These are phyloP conservation scores for Eremochloa ophiuroides DNA, from an alignment of 176 grass and related monocot species.

Conservation along the genomic window DNA sequence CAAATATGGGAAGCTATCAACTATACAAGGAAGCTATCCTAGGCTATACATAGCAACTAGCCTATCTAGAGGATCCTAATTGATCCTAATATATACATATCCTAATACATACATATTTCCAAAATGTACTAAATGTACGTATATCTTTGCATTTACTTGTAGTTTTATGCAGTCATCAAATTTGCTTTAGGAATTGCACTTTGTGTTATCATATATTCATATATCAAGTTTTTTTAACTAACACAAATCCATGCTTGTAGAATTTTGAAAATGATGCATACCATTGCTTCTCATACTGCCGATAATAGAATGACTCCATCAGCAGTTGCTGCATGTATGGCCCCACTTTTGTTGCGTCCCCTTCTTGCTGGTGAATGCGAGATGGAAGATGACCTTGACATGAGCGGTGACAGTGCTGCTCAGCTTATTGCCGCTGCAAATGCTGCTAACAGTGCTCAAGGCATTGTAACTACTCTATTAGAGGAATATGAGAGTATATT, in stretches of 20 bases:
- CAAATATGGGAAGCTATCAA: no score
- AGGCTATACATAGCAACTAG: no score
- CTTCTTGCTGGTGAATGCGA: constrained; percentile 99
- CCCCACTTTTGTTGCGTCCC: constrained; percentile 85
- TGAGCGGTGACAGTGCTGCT: constrained; percentile 74
- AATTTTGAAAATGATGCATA: constrained; percentile 97
- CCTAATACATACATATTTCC: not conserved
- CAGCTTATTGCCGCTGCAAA: constrained; percentile 98
- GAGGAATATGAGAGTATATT: constrained; percentile 92
- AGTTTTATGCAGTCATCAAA: not conserved
- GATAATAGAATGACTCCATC: constrained; percentile 94
- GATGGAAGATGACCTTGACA: constrained; percentile 91
- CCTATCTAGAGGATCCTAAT: no score
- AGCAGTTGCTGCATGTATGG: constrained; percentile 99
- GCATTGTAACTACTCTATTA: constrained; percentile 81
- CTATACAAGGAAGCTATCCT: no score
- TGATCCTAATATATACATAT: no score
- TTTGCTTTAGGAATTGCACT: not conserved
- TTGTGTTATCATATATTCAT: not conserved
- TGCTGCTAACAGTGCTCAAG: constrained; percentile 96
- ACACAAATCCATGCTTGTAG: constrained; percentile 42
- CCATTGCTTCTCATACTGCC: constrained; percentile 68
- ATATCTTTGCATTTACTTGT: not conserved
- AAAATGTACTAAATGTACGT: not conserved
- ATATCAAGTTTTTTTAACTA: constrained; percentile 9